Conservation (phyloP, 257 asterid genomes). For the Gentiana dahurica region DNA sequence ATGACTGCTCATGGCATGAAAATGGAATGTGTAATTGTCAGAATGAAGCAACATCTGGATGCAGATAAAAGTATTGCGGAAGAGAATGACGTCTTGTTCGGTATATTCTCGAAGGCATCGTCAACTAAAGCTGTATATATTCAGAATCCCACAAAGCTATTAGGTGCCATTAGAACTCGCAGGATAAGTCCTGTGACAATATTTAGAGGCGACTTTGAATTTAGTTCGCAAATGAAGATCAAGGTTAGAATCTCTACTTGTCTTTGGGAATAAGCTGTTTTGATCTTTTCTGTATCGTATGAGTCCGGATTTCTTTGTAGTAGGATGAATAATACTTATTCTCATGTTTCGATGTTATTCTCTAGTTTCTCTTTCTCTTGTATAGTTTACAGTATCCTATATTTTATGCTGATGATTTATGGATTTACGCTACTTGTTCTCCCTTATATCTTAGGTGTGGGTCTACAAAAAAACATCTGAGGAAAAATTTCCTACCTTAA, state of each 20-base stretch:
- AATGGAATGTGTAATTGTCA: conserved; percentile 69
- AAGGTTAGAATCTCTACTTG: conserved; percentile 42
- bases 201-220: conserved; percentile 82
- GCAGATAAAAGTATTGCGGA: conserved; percentile 37
- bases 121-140: conserved; percentile 59
- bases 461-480: conserved; percentile 90
- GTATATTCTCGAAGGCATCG: conserved; percentile 43
- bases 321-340: no score
- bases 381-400: no score
- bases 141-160: conserved; percentile 59
- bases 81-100: conserved; percentile 74
- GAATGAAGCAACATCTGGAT: conserved; percentile 28
- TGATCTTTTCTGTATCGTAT: no score
- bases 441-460: conserved; percentile 53
- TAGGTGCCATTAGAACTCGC: conserved; percentile 91
- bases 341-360: no score
- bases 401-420: no score
- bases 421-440: not conserved
- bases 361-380: no score
- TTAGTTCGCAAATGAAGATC: conserved; percentile 58
- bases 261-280: no score
- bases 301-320: no score
- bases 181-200: conserved; percentile 68
- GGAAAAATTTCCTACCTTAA: conserved; percentile 86
- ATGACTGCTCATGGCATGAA: conserved; percentile 74